Base-by-base conservation (phyloP, 768 basidiomycete species). In the Rossbeevera mucosa region DNA sequence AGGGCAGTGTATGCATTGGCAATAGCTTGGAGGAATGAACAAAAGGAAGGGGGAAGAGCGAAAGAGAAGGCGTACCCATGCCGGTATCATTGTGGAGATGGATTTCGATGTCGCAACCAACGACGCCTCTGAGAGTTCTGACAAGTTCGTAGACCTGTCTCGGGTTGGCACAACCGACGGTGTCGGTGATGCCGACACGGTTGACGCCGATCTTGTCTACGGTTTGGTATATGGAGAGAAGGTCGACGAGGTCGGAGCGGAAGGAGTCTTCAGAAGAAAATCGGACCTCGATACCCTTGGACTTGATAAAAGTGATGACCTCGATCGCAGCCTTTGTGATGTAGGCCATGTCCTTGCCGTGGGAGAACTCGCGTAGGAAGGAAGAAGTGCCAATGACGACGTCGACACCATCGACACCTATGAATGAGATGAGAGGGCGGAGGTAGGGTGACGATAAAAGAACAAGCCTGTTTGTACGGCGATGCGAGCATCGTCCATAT, bases 241-340 rank as follows among this genome's bases (percentile, higher is more conserved):
- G 81, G 75, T 99, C 96, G 72, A 98, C 96, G 54, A 99, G 86
- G 75, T 99, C 95, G 61, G 94, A 97, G 60, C 96, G 91, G 91
- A 99, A 99, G 18, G 94, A 96, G 71, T 99, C 96, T 72, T 99
- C 96, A 25, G 95, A 94, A 5, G 96, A 98, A 82, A 99, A 99
- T 54, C 96, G 93, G 68, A 99, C 92, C 76, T 99, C 96, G 65
- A 99, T 95, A 55, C 87, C 88, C 88, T 97, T 99, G 77, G 90
- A 94, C 81, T 99, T 99, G 81, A 99, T 95, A 63, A 88, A 99
- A 63, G 95, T 83, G 74, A 99, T 99, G 61, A 99, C 96, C 71
- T 97, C 94, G 63, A 97, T 93, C 54, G 95, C 95, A 33, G 92
- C 89, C 76, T 94, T 97, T 78, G 95, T 95, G 76, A 99, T 99